These are phyloP conservation scores for Pseudocercospora vitis DNA, from an alignment of 2,329 filamentous ascomycete genomes.

Conservation along the genomic window DNA sequence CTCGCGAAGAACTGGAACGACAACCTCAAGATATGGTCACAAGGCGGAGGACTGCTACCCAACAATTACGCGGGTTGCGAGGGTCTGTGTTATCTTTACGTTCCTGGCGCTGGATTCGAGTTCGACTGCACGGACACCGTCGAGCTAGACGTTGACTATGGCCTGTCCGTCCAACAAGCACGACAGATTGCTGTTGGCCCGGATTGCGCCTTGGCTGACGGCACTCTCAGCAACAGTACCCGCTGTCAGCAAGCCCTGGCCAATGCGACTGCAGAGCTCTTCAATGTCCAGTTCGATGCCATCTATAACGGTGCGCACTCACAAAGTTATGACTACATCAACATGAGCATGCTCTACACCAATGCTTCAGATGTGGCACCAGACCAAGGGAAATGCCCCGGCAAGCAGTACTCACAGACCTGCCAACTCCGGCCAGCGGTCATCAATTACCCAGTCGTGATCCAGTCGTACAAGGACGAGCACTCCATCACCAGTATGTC, in stretches of 20 bases:
- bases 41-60: slow-evolving; percentile 15
- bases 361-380: background rate
- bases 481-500: slow-evolving; percentile 19
- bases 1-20: slow-evolving; percentile 21
- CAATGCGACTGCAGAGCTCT: slow-evolving; percentile 12
- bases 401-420: slow-evolving; percentile 17
- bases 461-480: slow-evolving; percentile 17
- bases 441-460: slow-evolving; percentile 27
- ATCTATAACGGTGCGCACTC: slow-evolving; percentile 3
- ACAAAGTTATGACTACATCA: slow-evolving; percentile 15
- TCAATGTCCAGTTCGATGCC: slow-evolving; percentile 16
- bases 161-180: background rate
- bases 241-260: slow-evolving; percentile 5
- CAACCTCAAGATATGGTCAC: slow-evolving; percentile 21
- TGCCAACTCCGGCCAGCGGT: slow-evolving; percentile 28
- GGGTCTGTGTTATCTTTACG: slow-evolving; percentile 22
- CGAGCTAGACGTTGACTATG: slow-evolving; percentile 17
- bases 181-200: slow-evolving; percentile 8
- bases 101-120: slow-evolving; percentile 26
- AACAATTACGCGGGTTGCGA: slow-evolving; percentile 18
- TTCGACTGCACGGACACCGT: slow-evolving; percentile 24
- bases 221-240: slow-evolving; percentile 1
- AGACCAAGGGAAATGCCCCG: slow-evolving; percentile 12
- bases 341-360: slow-evolving; percentile 21
- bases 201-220: background rate